Evolutionary conservation across 108 stramenopile genomes (phyloP), one percentile per base, ranked within the genome.

Genomic region (Nannochloropsis oceanica): DNA sequence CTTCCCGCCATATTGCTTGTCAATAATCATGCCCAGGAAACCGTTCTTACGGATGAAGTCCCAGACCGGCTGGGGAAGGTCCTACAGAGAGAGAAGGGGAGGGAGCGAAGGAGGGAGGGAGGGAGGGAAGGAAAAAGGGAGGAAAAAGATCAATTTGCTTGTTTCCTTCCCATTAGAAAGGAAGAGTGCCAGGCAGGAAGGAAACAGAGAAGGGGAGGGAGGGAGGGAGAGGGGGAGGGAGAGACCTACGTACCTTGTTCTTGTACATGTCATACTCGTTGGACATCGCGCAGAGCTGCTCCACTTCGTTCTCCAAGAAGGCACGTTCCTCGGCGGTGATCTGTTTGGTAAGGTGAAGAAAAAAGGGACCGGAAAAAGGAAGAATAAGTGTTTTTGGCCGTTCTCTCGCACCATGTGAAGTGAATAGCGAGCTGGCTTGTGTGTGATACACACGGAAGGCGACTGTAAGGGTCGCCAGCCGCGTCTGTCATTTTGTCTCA

Each of bases 21-120:
- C 96, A 80, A 97, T 98, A 86, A 96, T 96, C 91, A 98, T 93
- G 42, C 94, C 95, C 87, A 98, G 97, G 89, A 98, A 98, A 26
- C 93, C 92, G 85, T 95, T 92, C 86, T 95, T 92, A 12, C 96
- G 94, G 94, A 98, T 96, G 86, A 43, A 89, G 82, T 90, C 88
- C 89, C 89, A 89, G n/a, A 82, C 89, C 12, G 83, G 50, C 89
- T 86, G 85, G 22, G 89, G 85, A 12, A 89, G 83, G 84, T 89
- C 89, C 59, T 73, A n/a, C n/a, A n/a, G 34, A 34, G 34, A 73
- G 2, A 73, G 59, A n/a, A 73, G 59, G 59, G 59, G 59, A n/a
- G 22, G 59, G 59, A n/a, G 59, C 46, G 18, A 50, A 18, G n/a
- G 59, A 73, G 34, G 59, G 59, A 73, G 59, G 59, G 8, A 18